Base-by-base conservation (phyloP, 345 rosid genomes). In the Hibiscus trionum region DNA sequence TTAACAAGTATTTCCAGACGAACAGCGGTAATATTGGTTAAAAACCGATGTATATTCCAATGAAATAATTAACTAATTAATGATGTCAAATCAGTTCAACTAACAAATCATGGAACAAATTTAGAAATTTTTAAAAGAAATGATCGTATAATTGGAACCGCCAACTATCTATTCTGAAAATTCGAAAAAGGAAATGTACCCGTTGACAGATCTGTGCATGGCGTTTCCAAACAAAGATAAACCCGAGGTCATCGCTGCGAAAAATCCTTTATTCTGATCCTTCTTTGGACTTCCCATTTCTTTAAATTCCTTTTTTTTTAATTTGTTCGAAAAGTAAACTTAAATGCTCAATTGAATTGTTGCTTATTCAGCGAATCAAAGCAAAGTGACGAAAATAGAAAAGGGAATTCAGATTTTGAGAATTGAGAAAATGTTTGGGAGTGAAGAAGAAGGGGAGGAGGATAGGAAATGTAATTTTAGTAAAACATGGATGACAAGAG, bases 191-290 rank as follows among this genome's bases (percentile, higher is more conserved):
- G 72, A 71, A 42, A 72, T 61, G 47, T 63, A 86, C 93, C 84
- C 93, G 86, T 82, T 80, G 72, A 82, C 88, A 67, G 93, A 88
- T 88, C 89, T 81, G 74, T 86, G 83, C 86, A 86, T 78, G 83
- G 88, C 88, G 82, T 56, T 84, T 44, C 93, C 87, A 71, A 88
- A 86, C 79, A 83, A 69, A 78, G 93, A 86, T 64, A 88, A 77
- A 44, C 90, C 86, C 15, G 93, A 88, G 55, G 81, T 78, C 89
- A 88, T 85, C 82, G 89, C 80, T 19, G 89, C 85, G 77, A 88
- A 85, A 77, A 88, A 88, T 55, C 93, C 90, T 59, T 81, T 85
- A 75, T 61, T 79, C 75, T 88, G 72, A 60, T 83, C 69, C 77
- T 84, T 83, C 80, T 78, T 65, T 7, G 88, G 88, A 82, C 84